Evolutionary conservation across 129 eudicot species (phyloP).

Genomic region (Arctium lappa): DNA sequence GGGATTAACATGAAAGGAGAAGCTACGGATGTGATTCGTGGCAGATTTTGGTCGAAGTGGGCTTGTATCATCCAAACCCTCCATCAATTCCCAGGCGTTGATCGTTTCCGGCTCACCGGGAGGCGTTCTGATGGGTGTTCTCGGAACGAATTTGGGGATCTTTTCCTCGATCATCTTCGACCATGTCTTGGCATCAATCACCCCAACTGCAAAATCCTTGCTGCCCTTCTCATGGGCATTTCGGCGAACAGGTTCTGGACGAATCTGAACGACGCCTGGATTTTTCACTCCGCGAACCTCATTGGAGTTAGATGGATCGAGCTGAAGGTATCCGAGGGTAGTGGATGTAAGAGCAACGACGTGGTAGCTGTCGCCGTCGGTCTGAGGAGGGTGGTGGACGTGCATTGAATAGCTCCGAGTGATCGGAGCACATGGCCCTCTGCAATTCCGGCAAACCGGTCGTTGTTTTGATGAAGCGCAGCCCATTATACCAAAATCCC

Average conservation of each 20-base stretch:
- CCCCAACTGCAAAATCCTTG: constrained; percentile 45
- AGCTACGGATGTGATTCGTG: constrained; percentile 51
- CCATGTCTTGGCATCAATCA: constrained; percentile 87
- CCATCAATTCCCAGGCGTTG: constrained; percentile 92
- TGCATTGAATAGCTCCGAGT: constrained; percentile 84
- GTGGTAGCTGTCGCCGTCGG: constrained; percentile 54
- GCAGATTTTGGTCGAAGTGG: constrained; percentile 44
- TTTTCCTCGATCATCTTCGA: constrained; percentile 80
- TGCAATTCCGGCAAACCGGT: constrained; percentile 65
- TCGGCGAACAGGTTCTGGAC: constrained; percentile 12
- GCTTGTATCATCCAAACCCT: constrained; percentile 81
- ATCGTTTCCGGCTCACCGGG: constrained; percentile 94
- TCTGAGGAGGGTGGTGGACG: constrained; percentile 54
- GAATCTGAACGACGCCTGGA: constrained; percentile 5
- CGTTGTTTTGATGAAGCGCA: constrained; percentile 67
- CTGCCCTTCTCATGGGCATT: constrained; percentile 5
- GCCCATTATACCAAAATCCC: constrained; percentile 49
- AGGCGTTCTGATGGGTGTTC: constrained; percentile 71
- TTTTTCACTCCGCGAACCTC: not conserved
- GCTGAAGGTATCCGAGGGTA: constrained; percentile 58
- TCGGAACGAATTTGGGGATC: constrained; percentile 64
- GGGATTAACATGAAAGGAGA: constrained; percentile 55
- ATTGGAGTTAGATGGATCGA: constrained; percentile 22
- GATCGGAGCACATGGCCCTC: constrained; percentile 46
- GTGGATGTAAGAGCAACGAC: constrained; percentile 65